phyloP scores from a whole-genome alignment of 495 filamentous ascomycete species.

The Saxispiralis lemnorum region DNA sequence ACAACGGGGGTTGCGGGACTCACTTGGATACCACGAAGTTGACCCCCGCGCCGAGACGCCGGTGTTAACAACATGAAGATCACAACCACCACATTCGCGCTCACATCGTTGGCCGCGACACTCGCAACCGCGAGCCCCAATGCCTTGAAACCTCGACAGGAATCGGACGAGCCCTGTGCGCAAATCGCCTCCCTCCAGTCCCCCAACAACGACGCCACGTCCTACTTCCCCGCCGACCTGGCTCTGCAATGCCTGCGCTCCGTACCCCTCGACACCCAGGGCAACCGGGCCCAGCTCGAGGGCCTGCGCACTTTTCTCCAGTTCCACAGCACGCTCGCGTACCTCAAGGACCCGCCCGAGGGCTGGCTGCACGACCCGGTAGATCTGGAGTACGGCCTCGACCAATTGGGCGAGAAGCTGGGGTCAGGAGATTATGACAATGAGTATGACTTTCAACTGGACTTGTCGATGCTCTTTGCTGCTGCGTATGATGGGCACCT shows the following conservation, averaged over 20 bases:
- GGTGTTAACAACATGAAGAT: no score
- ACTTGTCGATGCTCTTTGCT: constrained; percentile 24
- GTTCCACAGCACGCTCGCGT: constrained; percentile 27
- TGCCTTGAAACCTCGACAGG: no score
- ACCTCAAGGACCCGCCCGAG: constrained; percentile 28
- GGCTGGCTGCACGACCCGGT: constrained; percentile 23
- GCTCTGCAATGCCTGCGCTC: constrained; percentile 3
- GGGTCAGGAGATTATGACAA: constrained; percentile 20
- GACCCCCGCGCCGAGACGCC: no score
- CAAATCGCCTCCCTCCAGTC: no score
- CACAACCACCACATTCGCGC: no score
- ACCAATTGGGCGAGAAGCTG: constrained; percentile 19
- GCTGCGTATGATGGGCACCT: constrained; percentile 37
- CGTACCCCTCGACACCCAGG: constrained; percentile 3
- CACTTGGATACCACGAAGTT: no score
- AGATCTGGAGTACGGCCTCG: constrained; percentile 27
- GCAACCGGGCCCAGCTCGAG: background rate
- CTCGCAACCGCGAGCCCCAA: no score
- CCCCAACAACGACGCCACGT: background rate
- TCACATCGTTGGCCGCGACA: no score
- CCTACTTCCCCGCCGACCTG: background rate
- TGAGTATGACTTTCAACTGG: constrained; percentile 36
- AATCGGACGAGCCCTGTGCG: no score
- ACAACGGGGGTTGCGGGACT: no score
- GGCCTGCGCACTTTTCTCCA: constrained; percentile 4